phyloP scores from a whole-genome alignment of 148 eudicot genomes.

The Chenopodium quinoa region DNA sequence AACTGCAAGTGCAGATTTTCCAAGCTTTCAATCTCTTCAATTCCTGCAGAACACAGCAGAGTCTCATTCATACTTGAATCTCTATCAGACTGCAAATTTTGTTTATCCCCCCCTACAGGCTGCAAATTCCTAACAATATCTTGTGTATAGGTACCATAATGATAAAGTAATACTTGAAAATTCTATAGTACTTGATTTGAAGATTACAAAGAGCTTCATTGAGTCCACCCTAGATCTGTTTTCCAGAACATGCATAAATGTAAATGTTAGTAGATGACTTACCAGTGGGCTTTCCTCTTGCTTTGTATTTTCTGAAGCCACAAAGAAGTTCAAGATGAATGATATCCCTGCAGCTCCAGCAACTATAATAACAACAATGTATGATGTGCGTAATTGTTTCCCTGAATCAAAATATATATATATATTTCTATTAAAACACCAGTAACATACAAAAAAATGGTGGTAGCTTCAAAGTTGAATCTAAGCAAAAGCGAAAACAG shows the following conservation, averaged over 20 bases:
- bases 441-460: background rate
- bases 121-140: too few species aligned
- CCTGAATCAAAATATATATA: conserved; percentile 14
- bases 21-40: conserved; percentile 32
- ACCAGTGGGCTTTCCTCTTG: conserved; percentile 32
- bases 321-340: conserved; percentile 14
- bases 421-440: background rate
- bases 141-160: too few species aligned
- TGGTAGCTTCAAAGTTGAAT: background rate
- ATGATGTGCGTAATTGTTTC: background rate
- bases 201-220: too few species aligned
- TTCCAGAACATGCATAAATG: too few species aligned
- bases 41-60: conserved; percentile 12
- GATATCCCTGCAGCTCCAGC: conserved; percentile 20
- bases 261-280: background rate
- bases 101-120: background rate
- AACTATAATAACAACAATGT: conserved; percentile 9
- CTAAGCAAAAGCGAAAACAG: background rate
- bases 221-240: too few species aligned
- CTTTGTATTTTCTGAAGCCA: conserved; percentile 19
- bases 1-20: conserved; percentile 34
- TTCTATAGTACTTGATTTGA: too few species aligned
- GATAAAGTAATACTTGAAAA: too few species aligned
- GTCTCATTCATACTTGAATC: too few species aligned
- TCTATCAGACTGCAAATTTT: background rate